Evolutionary conservation across 177 flowering plant species (phyloP).

Genomic region (Vitis hybrid): DNA sequence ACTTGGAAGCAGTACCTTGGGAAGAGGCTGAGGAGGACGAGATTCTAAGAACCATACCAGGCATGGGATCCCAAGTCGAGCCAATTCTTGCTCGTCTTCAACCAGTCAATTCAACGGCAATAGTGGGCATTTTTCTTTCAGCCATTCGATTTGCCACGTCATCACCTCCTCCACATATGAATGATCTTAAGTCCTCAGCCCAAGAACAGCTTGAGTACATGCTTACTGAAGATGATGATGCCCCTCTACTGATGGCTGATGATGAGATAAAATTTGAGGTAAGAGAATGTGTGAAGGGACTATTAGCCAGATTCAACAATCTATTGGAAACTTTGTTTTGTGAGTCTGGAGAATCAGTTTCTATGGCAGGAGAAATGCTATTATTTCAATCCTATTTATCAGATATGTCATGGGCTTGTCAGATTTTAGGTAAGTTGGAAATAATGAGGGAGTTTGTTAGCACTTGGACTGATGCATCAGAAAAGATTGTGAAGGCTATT

Average conservation of each 20-base stretch:
- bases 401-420: slow-evolving; percentile 84
- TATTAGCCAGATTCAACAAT: slow-evolving; percentile 47
- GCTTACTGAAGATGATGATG: slow-evolving; percentile 96
- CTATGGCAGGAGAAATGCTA: slow-evolving; percentile 25
- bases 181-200: slow-evolving; percentile 68
- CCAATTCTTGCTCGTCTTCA: slow-evolving; percentile 84
- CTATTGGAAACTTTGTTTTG: slow-evolving; percentile 36
- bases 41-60: slow-evolving; percentile 64
- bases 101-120: slow-evolving; percentile 63
- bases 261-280: slow-evolving; percentile 64
- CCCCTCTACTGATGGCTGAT: slow-evolving; percentile 61
- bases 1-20: slow-evolving; percentile 97
- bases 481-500: slow-evolving; percentile 42
- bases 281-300: slow-evolving; percentile 37
- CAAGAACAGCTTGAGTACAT: slow-evolving; percentile 97
- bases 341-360: slow-evolving; percentile 22
- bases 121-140: slow-evolving; percentile 57
- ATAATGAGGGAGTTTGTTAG: slow-evolving; percentile 60
- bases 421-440: slow-evolving; percentile 68
- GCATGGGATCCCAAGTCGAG: slow-evolving; percentile 64
- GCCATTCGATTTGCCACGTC: slow-evolving; percentile 82
- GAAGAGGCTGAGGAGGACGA: slow-evolving; percentile 97
- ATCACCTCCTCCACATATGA: slow-evolving; percentile 52
- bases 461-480: slow-evolving; percentile 72
- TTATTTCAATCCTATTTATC: slow-evolving; percentile 43